Evolutionary conservation across 1,284 basidiomycete species (phyloP), one percentile per base, ranked within the genome.

Genomic region (Neolentinus lepideus): DNA sequence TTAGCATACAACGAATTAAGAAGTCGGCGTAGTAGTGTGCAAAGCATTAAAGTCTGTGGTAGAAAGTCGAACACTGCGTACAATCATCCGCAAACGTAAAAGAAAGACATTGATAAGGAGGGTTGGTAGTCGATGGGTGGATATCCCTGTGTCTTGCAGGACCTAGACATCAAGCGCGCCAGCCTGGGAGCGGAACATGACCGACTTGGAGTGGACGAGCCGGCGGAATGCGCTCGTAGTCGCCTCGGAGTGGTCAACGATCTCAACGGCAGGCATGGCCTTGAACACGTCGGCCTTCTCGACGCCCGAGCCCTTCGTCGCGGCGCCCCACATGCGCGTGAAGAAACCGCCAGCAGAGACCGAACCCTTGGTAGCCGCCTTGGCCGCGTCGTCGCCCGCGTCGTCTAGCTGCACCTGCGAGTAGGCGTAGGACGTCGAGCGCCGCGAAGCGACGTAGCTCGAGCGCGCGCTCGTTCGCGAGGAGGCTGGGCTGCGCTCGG

Each of bases 291-390:
- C 51, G 55, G 61, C 58, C 59, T 68, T 66, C 52, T 73, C 69
- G 60, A 70, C 68, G 53, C 71, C 66, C 58, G 75, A 73, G n/a
- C 69, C 66, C 62, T 79, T 78, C 46, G 71, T 75, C 53, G 78
- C 77, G 21, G 78, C 77, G 50, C 76, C 83, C 78, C 83, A 85
- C 81, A 86, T 83, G 29, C 84, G 75, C 60, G 80, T 84, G 50
- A 86, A 70, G 66, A 85, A 85, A 35, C 76, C 72, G 27, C 72
- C 73, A 22, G 78, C 69, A 53, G 71, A 61, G 50, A 65, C 54
- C 54, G 53, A 14, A 6, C 27, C 29, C 47, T 25, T 50, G 47
- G 6, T 56, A 52, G 53, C 57, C 22, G 52, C 56, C 14, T 57
- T 56, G 16, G 58, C 53, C 70, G 68, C 33, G 72, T 76, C 78